phyloP scores from a whole-genome alignment of 2,329 filamentous ascomycete species.

The Fusarium pseudoanthophilum region DNA sequence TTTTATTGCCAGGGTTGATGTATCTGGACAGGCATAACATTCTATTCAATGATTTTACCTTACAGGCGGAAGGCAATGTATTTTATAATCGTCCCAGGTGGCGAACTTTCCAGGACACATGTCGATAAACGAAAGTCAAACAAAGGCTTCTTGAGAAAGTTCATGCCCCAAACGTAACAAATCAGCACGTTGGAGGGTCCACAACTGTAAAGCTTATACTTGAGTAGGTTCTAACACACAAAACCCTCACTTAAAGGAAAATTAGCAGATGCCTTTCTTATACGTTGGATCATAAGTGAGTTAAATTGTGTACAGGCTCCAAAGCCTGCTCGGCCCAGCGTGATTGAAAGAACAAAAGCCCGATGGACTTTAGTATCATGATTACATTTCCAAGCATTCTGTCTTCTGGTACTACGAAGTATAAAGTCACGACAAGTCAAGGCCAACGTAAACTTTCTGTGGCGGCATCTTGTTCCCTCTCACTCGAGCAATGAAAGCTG shows the following conservation, averaged over 20 bases:
- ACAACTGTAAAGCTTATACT: neutral
- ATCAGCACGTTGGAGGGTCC: neutral
- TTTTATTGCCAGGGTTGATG: neutral
- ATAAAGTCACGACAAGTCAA: fast-evolving
- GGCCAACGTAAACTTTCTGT: neutral
- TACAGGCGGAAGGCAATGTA: neutral
- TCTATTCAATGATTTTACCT: too few species aligned
- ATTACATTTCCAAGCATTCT: neutral
- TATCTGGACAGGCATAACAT: neutral
- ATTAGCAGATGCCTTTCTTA: neutral
- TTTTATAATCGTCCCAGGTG: neutral
- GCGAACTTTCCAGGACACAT: too few species aligned
- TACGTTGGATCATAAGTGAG: neutral
- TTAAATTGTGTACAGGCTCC: neutral
- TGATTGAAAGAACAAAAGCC: neutral
- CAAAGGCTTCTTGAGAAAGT: neutral
- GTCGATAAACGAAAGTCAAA: neutral
- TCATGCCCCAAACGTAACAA: neutral
- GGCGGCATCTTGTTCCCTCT: too few species aligned
- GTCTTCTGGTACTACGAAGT: neutral
- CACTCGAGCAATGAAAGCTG: neutral
- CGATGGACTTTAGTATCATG: too few species aligned
- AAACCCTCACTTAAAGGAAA: fast-evolving
- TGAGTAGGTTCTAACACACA: neutral
- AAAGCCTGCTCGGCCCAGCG: neutral